phyloP scores from a whole-genome alignment of 1,284 basidiomycete genomes.

The Heterobasidion annosum region DNA sequence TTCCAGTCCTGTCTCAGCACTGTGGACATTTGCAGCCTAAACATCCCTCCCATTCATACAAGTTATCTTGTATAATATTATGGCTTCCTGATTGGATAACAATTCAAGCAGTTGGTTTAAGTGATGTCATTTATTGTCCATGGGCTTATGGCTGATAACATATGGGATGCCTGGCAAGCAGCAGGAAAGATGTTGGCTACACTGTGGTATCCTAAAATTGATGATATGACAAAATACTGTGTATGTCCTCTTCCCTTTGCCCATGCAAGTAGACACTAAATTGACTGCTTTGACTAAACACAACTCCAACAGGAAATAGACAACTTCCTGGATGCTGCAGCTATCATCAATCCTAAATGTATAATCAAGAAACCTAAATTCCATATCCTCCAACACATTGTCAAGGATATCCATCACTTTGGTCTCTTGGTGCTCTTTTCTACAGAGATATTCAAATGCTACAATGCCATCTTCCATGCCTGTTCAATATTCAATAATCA shows the following conservation, averaged over 20 bases:
- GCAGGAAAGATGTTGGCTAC: constrained; percentile 22
- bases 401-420: constrained; percentile 21
- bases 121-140: constrained; percentile 22
- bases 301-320: constrained; percentile 20
- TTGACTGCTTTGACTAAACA: constrained; percentile 10
- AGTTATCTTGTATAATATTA: constrained; percentile 28
- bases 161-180: constrained; percentile 22
- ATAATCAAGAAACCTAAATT: constrained; percentile 27
- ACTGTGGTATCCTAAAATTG: constrained; percentile 27
- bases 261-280: not conserved
- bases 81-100: constrained; percentile 29
- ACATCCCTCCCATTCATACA: constrained; percentile 17
- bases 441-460: constrained; percentile 28
- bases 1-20: constrained; percentile 20
- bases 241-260: constrained; percentile 13
- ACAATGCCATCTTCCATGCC: constrained; percentile 26
- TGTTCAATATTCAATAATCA: constrained; percentile 26
- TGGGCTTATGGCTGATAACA: constrained; percentile 5
- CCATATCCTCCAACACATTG: constrained; percentile 25
- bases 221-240: constrained; percentile 21
- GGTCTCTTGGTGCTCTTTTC: constrained; percentile 22
- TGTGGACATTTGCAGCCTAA: constrained; percentile 21
- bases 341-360: constrained; percentile 17
- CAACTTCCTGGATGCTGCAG: constrained; percentile 24
- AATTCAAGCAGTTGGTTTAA: constrained; percentile 30